Base-by-base conservation (phyloP, 129 eudicot genomes). In the Pseudognaphalium luteoalbum region DNA sequence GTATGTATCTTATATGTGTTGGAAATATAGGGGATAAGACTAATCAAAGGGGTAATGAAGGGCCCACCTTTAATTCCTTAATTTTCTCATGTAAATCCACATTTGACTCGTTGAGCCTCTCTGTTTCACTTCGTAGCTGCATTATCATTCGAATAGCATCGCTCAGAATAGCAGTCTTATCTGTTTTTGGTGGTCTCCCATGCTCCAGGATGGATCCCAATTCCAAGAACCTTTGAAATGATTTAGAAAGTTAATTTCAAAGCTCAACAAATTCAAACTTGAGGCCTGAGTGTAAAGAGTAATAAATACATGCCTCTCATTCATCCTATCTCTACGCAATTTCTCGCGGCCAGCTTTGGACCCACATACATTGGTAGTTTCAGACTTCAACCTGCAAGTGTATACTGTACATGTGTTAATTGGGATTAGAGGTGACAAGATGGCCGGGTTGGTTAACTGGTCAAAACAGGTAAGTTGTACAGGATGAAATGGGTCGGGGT, bases 331-430 rank as follows among this genome's bases (percentile, higher is more conserved):
- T 74, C 96, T 84, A 57, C 96, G 88, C 74, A 65, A 21, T 79
- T 88, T 90, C 88, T 90, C 93, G 51, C 96, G 81, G 15, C 93
- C 85, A 41, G 96, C 96, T 82, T 88, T 90, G 42, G 93, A 75
- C 51, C 91, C 82, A 64, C 85, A 84, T 60, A 83, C 71, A 80
- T 68, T 84, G 79, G 35, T 72, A 47, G 83, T 54, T 79, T 87
- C 96, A 68, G 86, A 63, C 61, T 81, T 87, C 22, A 77, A 75
- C 90, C 96, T 90, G 86, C 39, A 76, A 39, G 67, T 21, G 47
- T 17, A 62, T 75, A 78, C 79, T 58, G 76, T 35, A 37, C 50
- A 51, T 19, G 67, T 21, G 72, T 85, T 72, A 68, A 21, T 47
- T 34, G 7, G 20, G 63, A 21, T 20, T 64, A 57, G 29, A 57